These are phyloP conservation scores for Neonectria coccinea DNA, from an alignment of 2,329 filamentous ascomycete genomes.

Conservation along the genomic window DNA sequence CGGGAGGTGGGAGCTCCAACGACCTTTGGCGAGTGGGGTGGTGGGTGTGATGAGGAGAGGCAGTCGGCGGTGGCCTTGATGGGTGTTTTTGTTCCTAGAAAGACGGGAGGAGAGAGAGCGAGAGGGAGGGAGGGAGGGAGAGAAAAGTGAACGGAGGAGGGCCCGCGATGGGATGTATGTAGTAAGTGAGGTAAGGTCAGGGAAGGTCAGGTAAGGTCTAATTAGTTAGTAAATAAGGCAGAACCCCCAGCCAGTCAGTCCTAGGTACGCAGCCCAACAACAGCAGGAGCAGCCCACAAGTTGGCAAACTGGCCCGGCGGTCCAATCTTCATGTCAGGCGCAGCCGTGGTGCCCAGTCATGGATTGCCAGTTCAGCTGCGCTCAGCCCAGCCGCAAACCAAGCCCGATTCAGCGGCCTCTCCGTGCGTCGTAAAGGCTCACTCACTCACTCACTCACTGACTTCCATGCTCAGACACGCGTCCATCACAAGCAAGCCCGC, in stretches of 20 bases:
- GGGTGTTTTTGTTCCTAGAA: neutral
- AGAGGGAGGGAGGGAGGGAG: neutral
- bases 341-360: constrained; percentile 12
- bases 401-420: constrained; percentile 6
- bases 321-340: constrained; percentile 5
- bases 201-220: neutral
- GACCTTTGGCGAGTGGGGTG: neutral
- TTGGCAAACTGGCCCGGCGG: neutral
- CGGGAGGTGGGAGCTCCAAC: constrained; percentile 9
- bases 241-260: constrained; percentile 1
- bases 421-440: neutral
- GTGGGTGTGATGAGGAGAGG: neutral
- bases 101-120: neutral
- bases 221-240: neutral
- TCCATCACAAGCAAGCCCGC: neutral
- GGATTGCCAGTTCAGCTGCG: constrained; percentile 11
- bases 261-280: neutral
- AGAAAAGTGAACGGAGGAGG: neutral
- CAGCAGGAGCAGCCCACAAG: neutral
- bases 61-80: neutral
- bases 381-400: constrained; percentile 8
- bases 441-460: neutral
- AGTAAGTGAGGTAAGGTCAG: constrained; percentile 13
- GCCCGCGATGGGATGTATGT: constrained; percentile 18
- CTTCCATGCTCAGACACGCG: too few species aligned